Base-by-base conservation (phyloP, 192 early-diverging fungal genomes). In the Funneliformis mosseae region DNA sequence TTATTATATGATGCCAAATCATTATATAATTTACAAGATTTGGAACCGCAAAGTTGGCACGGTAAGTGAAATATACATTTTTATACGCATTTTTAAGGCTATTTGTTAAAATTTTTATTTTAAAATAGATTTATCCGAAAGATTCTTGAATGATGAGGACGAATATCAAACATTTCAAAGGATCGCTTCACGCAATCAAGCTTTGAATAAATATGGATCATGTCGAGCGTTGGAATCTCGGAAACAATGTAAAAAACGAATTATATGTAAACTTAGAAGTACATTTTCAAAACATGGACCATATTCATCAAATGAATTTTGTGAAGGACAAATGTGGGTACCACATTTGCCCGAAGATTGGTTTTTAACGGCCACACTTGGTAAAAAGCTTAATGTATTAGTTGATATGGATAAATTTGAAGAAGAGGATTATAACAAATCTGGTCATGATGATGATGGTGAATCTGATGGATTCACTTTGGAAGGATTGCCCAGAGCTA, bases 1-100 rank as follows among this genome's bases (percentile, higher is more conserved):
- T 73, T 73, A 27, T 73, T 73, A 39, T 73, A 73, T 48, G 71
- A 73, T 48, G 71, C 43, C 7, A 73, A 73, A 48, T 27, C 71
- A 42, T 42, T 48, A n/a, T 73, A 73, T 41, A 25, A 23, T 21
- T 25, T 73, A 14, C 28, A 23, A 73, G 41, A 73, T 41, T 73
- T 73, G 43, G 45, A 48, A 25, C 71, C 71, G 21, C 28, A 73
- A 4, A 73, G 71, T 48, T 73, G 71, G 71, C 71, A 73, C 27
- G 71, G 71, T 73, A 46, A 41, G 14, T 27, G 41, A 39, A 73
- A 16, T 46, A 0, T 25, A 25, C 8, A n/a, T n/a, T 14, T 73
- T 2, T 33, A 33, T 33, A 68, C n/a, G n/a, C 18, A 42, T 46
- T 46, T 73, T 73, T 16, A 9, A n/a, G 18, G 18, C n/a, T 18